Base-by-base conservation (phyloP, 192 early-diverging fungal genomes). In the Coemansia sp. region DNA sequence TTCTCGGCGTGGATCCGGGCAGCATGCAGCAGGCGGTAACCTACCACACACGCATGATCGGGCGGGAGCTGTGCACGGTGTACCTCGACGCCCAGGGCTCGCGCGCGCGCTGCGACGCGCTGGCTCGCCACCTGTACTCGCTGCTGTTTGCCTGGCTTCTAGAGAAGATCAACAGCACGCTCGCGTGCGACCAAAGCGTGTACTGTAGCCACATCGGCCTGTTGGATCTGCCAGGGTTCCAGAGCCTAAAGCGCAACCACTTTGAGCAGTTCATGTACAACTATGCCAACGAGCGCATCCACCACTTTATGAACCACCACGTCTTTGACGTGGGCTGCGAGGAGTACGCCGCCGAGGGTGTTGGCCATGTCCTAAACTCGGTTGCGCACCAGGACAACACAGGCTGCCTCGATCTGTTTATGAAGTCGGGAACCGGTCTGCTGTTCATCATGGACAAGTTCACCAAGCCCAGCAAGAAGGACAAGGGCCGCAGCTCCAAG, bases 241-340 rank as follows among this genome's bases (percentile, higher is more conserved):
- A 92, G 74, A 78, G 72, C 76, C 68, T 75, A 49, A 84, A 84
- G 74, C 72, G 80, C 66, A 84, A 72, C 67, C 71, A 75, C 61
- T 92, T 88, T 73, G 87, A 85, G 72, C 81, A 85, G 64, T 88
- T 73, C 81, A 92, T 85, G 84, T 92, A 78, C 90, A 95, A 97
- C 78, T 95, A 90, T 73, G 90, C 94, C 49, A 95, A 93, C 75
- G 95, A 97, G 80, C 89, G 95, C 66, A 82, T 97, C 8, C 92
- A 95, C 60, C 85, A 89, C 64, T 94, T 94, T 71, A 83, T 89
- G 62, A 80, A 89, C 58, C 86, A 89, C 38, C 87, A 90, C 41
- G 80, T 95, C 53, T 92, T 95, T 71, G 93, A 93, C 53, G 76
- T 87, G 0, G 88, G 87, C 63, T 81, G 86, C 11, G 82, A 89